These are phyloP conservation scores for Bipolaris sorokiniana DNA, from an alignment of 2,329 filamentous ascomycete genomes.

Conservation along the genomic window DNA sequence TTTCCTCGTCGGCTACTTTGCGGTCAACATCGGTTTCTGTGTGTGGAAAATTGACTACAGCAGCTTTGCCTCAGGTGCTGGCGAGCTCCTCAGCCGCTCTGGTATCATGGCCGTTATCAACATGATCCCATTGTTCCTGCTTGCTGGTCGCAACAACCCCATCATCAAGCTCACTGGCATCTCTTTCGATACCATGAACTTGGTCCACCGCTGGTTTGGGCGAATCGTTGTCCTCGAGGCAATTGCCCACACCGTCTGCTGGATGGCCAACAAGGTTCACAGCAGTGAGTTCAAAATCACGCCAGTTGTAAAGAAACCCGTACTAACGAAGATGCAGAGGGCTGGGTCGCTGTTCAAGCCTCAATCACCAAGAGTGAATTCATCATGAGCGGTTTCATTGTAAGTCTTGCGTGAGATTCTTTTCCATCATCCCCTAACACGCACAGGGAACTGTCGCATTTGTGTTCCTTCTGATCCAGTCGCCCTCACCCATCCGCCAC, in stretches of 20 bases:
- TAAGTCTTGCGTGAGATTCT: constrained; percentile 59
- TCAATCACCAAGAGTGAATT: constrained; percentile 54
- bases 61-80: constrained; percentile 78
- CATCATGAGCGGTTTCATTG: constrained; percentile 68
- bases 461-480: constrained; percentile 69
- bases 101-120: constrained; percentile 75
- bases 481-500: constrained; percentile 73
- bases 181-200: constrained; percentile 82
- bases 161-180: constrained; percentile 74
- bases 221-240: constrained; percentile 75
- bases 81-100: constrained; percentile 66
- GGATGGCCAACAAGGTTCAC: constrained; percentile 55
- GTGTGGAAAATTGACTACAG: constrained; percentile 64
- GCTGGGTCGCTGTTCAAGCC: constrained; percentile 57
- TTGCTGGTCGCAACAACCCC: constrained; percentile 79
- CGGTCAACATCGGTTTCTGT: constrained; percentile 55
- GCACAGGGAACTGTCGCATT: constrained; percentile 65
- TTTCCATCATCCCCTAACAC: constrained; percentile 64
- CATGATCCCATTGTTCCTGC: constrained; percentile 77
- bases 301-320: background rate
- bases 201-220: constrained; percentile 81
- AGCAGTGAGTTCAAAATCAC: constrained; percentile 32
- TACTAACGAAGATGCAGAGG: constrained; percentile 44
- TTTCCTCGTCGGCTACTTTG: constrained; percentile 56
- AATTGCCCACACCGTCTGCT: constrained; percentile 69